phyloP scores from a whole-genome alignment of 2,329 filamentous ascomycete species.

The Cladophialophora bantiana region DNA sequence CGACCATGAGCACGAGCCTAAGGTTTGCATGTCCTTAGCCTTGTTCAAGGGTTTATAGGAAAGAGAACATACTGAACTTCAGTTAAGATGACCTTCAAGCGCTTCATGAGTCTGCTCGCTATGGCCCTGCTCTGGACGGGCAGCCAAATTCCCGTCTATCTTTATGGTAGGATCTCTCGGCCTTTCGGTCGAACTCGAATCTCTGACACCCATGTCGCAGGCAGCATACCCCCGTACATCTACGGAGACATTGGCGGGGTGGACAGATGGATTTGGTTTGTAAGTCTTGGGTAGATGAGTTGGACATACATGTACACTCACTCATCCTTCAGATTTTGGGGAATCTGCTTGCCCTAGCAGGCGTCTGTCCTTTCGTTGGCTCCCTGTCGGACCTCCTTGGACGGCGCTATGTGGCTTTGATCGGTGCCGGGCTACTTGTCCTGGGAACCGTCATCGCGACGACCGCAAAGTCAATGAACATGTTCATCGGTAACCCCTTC shows the following conservation, averaged over 20 bases:
- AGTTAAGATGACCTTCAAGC: conserved; percentile 33
- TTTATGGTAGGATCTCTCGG: conserved; percentile 50
- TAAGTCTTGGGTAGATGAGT: not conserved
- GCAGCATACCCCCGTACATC: conserved; percentile 60
- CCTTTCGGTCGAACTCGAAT: no score
- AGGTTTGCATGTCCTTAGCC: conserved; percentile 4
- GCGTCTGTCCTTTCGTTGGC: conserved; percentile 69
- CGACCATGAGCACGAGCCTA: conserved; percentile 33
- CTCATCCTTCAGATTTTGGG: conserved; percentile 45
- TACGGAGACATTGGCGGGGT: conserved; percentile 67
- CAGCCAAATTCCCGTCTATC: conserved; percentile 65
- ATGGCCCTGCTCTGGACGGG: conserved; percentile 70
- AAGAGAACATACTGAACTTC: not conserved
- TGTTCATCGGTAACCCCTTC: conserved; percentile 51
- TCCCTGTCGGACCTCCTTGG: conserved; percentile 69
- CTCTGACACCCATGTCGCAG: conserved; percentile 6
- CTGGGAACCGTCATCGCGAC: conserved; percentile 66
- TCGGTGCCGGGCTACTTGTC: conserved; percentile 62
- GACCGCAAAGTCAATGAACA: conserved; percentile 65
- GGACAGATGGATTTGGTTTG: conserved; percentile 68
- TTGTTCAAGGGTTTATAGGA: not conserved
- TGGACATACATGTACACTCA: not conserved
- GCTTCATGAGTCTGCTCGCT: conserved; percentile 59
- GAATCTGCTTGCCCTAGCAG: conserved; percentile 63
- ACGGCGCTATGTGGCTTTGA: conserved; percentile 65